These are phyloP conservation scores for Pontederia paniculata DNA, from an alignment of 176 grass and related monocot species.

Conservation along the genomic window DNA sequence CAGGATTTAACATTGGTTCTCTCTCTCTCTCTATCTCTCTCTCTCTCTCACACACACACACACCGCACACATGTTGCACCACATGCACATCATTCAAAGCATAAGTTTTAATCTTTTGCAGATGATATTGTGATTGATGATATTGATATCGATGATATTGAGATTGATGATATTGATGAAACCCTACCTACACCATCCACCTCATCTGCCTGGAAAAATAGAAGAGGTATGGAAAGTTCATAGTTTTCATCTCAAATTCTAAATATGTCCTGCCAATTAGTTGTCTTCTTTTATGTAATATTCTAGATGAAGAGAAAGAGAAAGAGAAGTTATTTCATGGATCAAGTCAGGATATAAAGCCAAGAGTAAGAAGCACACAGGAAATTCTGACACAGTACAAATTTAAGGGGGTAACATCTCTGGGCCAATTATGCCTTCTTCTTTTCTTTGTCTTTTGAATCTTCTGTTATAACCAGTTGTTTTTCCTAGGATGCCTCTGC, in stretches of 20 bases:
- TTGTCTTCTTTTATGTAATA: constrained; percentile 4
- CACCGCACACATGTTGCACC: not conserved
- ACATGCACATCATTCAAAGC: not conserved
- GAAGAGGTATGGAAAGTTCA: constrained; percentile 18
- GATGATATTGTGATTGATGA: constrained; percentile 80
- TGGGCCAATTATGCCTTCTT: not conserved
- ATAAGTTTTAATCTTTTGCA: constrained; percentile 23
- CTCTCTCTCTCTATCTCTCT: constrained; percentile 24
- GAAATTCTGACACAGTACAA: constrained; percentile 92
- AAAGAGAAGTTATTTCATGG: constrained; percentile 49
- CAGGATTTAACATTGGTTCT: constrained; percentile 40
- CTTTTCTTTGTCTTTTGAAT: too few species aligned
- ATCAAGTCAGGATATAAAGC: constrained; percentile 42
- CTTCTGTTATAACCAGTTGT: too few species aligned
- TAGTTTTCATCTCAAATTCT: constrained; percentile 3
- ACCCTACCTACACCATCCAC: constrained; percentile 25
- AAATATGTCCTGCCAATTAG: not conserved
- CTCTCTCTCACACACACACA: constrained; percentile 1
- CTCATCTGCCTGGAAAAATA: constrained; percentile 28
- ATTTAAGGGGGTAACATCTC: constrained; percentile 54
- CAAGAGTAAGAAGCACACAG: constrained; percentile 62
- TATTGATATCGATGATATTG: too few species aligned
- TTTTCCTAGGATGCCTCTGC: constrained; percentile 61
- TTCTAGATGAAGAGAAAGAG: constrained; percentile 33
- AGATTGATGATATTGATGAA: not conserved